These are phyloP conservation scores for Hansenula lynferdii DNA, from an alignment of 1,139 yeast species.

Conservation along the genomic window DNA sequence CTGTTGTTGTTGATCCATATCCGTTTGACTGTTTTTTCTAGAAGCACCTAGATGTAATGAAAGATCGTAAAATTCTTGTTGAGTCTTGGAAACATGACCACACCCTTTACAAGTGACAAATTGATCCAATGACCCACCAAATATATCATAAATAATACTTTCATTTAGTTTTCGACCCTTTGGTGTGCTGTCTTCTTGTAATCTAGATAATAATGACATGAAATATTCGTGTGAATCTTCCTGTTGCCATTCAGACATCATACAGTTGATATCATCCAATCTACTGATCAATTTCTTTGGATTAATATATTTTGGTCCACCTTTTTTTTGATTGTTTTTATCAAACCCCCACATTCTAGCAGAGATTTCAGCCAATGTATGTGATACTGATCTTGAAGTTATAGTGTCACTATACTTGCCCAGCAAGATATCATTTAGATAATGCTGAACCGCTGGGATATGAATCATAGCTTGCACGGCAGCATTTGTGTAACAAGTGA, in stretches of 20 bases:
- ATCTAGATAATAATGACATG: constrained; percentile 81
- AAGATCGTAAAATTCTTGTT: constrained; percentile 91
- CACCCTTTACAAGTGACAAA: constrained; percentile 79
- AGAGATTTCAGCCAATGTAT: constrained; percentile 67
- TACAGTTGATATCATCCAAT: constrained; percentile 82
- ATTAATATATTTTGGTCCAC: constrained; percentile 44
- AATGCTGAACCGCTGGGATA: constrained; percentile 86
- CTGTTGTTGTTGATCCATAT: constrained; percentile 1
- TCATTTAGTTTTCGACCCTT: constrained; percentile 77
- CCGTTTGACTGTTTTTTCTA: constrained; percentile 15
- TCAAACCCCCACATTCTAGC: constrained; percentile 55
- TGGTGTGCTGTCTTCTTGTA: constrained; percentile 92
- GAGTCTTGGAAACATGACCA: constrained; percentile 77
- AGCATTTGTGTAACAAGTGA: constrained; percentile 94
- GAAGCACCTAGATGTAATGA: constrained; percentile 55
- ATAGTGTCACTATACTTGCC: constrained; percentile 45
- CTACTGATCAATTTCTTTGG: constrained; percentile 72
- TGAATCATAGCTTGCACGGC: constrained; percentile 90
- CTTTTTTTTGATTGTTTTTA: constrained; percentile 27
- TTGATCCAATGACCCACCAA: constrained; percentile 88
- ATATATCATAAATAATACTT: constrained; percentile 84
- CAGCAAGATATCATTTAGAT: constrained; percentile 57
- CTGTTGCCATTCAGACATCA: constrained; percentile 97
- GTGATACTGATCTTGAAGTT: constrained; percentile 58
- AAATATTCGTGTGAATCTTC: constrained; percentile 97